Evolutionary conservation across 2,329 filamentous ascomycete species (phyloP).

Genomic region (Aspergillus phoenicis): DNA sequence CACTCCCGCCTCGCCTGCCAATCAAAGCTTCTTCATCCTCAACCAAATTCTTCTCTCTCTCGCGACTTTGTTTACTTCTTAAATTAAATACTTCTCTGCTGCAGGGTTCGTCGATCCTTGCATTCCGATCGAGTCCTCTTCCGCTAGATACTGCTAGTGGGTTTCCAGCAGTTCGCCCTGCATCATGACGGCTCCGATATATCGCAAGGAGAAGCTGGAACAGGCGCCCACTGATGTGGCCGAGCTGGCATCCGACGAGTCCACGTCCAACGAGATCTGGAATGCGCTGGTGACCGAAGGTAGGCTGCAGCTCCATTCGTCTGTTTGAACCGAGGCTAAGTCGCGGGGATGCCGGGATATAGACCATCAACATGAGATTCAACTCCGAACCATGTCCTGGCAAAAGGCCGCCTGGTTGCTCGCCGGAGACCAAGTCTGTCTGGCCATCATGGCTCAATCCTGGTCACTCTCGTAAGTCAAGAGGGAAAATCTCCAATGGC

Average conservation of each 20-base stretch:
- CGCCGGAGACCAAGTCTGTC: slow-evolving; percentile 53
- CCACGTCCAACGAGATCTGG: slow-evolving; percentile 1
- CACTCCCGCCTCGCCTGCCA: background rate
- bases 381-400: slow-evolving; percentile 58
- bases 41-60: background rate
- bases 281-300: slow-evolving; percentile 6
- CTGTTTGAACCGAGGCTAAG: background rate
- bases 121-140: background rate
- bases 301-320: background rate
- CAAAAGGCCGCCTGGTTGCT: slow-evolving; percentile 55
- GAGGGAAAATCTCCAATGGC: too few relatives aligned
- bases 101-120: slow-evolving; percentile 1
- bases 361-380: slow-evolving; percentile 43
- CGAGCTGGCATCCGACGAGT: background rate
- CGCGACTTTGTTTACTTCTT: too few relatives aligned
- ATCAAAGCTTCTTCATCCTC: background rate
- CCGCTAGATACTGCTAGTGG: background rate
- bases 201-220: background rate
- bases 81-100: background rate
- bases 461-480: slow-evolving; percentile 51
- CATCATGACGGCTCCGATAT: background rate
- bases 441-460: slow-evolving; percentile 56
- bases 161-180: too few relatives aligned
- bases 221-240: background rate
- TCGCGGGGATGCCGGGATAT: background rate